Evolutionary conservation across 257 asterid species (phyloP).

Genomic region (Fraxinus quadrangulata): DNA sequence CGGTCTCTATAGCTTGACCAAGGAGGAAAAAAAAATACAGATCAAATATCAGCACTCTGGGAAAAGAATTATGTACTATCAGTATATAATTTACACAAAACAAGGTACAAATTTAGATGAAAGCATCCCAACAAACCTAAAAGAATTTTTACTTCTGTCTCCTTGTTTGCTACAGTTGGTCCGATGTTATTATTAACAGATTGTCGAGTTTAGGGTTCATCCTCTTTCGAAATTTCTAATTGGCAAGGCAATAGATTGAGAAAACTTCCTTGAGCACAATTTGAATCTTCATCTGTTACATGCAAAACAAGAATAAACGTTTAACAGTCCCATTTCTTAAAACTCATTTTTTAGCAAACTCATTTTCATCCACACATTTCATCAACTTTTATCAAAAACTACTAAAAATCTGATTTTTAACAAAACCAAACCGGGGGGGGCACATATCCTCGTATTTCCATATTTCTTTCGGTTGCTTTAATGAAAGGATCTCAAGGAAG

Average conservation of each 20-base stretch:
- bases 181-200: slow-evolving; percentile 41
- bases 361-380: too few relatives aligned
- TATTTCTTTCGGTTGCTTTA: not conserved
- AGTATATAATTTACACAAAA: slow-evolving; percentile 53
- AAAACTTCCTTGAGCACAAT: slow-evolving; percentile 76
- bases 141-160: slow-evolving; percentile 26
- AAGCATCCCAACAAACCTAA: slow-evolving; percentile 37
- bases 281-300: slow-evolving; percentile 66
- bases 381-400: too few relatives aligned
- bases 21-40: slow-evolving; percentile 22
- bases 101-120: slow-evolving; percentile 31
- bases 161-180: slow-evolving; percentile 35
- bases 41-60: slow-evolving; percentile 23
- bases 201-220: slow-evolving; percentile 41
- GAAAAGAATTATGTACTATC: slow-evolving; percentile 48
- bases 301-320: slow-evolving; percentile 12
- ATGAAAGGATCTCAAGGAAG: not conserved
- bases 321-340: not conserved
- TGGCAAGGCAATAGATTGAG: slow-evolving; percentile 65
- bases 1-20: slow-evolving; percentile 37
- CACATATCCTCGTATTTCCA: not conserved
- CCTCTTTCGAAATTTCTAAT: slow-evolving; percentile 47
- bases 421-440: too few relatives aligned
- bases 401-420: too few relatives aligned
- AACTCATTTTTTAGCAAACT: too few relatives aligned